Percentiles rank a stretch among this genome's conserved stretches.
These are phyloP conservation scores for Crithidia expoeki DNA, from an alignment of 208 protist genomes.

Conservation along the genomic window DNA sequence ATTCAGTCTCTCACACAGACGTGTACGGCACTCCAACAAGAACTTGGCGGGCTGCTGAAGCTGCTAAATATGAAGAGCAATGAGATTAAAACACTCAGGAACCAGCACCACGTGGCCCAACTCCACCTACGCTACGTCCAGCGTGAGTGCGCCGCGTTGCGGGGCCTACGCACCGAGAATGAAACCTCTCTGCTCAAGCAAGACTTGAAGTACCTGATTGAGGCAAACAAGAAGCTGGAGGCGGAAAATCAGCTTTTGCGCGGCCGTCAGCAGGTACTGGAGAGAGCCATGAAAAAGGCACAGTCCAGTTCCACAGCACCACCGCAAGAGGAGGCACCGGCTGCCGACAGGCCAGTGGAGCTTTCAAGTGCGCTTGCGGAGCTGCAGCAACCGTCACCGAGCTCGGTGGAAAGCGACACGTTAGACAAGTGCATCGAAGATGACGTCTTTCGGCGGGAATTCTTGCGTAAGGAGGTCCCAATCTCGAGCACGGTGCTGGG, in stretches of 20 bases:
- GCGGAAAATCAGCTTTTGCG: conserved; percentile 61
- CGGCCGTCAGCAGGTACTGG: conserved; percentile 35
- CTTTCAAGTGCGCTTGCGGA: conserved; percentile 6
- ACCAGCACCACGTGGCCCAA: conserved; percentile 36
- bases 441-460: conserved; percentile 34
- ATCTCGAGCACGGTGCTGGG: conserved; percentile 45
- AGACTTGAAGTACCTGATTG: conserved; percentile 69
- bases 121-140: conserved; percentile 64
- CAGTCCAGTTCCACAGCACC: not conserved
- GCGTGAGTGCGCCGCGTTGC: conserved; percentile 42
- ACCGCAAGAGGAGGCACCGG: too few species aligned
- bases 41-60: conserved; percentile 56
- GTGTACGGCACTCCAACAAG: conserved; percentile 42
- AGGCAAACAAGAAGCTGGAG: conserved; percentile 79
- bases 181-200: conserved; percentile 29
- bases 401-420: not conserved
- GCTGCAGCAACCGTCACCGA: not conserved
- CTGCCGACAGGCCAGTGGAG: not conserved
- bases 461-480: conserved; percentile 43
- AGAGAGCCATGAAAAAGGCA: not conserved
- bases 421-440: conserved; percentile 13
- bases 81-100: conserved; percentile 49
- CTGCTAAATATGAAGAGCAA: conserved; percentile 61
- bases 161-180: conserved; percentile 20
- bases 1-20: conserved; percentile 25